phyloP scores from a whole-genome alignment of 1,284 basidiomycete species.

The Cutaneotrichosporon sp. region DNA sequence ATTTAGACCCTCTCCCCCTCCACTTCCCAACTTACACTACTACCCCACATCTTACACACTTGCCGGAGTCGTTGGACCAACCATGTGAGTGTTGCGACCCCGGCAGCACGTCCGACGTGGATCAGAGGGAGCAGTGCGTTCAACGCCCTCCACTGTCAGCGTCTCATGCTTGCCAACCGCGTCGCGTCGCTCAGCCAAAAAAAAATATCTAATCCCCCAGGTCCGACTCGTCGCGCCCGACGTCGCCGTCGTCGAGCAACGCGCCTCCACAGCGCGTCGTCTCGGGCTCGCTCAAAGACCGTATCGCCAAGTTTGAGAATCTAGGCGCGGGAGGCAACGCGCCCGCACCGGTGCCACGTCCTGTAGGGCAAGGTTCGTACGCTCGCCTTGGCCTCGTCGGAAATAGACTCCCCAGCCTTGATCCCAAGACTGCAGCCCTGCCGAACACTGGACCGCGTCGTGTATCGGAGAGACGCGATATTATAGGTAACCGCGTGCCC shows the following conservation, averaged over 20 bases:
- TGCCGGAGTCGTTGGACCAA: not conserved
- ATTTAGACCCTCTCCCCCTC: not conserved
- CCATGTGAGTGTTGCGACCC: not conserved
- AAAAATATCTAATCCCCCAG: not conserved
- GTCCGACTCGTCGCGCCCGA: slow-evolving; percentile 12
- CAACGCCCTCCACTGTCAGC: too few relatives aligned
- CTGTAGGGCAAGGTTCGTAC: slow-evolving; percentile 8
- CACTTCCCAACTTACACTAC: not conserved
- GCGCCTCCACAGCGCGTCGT: slow-evolving; percentile 27
- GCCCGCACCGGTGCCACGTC: not conserved
- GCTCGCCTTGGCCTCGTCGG: slow-evolving; percentile 39
- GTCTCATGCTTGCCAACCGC: too few relatives aligned
- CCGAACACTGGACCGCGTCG: slow-evolving; percentile 20
- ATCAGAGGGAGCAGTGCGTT: too few relatives aligned
- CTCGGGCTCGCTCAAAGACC: slow-evolving; percentile 44
- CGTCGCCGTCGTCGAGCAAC: slow-evolving; percentile 1
- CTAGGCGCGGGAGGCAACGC: not conserved
- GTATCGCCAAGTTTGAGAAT: slow-evolving; percentile 48
- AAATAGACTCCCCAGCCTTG: slow-evolving; percentile 41
- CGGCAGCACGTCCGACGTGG: too few relatives aligned
- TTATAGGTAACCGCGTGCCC: slow-evolving; percentile 45
- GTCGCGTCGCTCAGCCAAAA: too few relatives aligned
- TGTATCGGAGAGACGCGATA: slow-evolving; percentile 33
- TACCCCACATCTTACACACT: not conserved
- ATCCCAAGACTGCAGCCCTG: slow-evolving; percentile 40